Evolutionary conservation across 108 stramenopile genomes (phyloP).

Genomic region (Fistulifera pelliculosa): DNA sequence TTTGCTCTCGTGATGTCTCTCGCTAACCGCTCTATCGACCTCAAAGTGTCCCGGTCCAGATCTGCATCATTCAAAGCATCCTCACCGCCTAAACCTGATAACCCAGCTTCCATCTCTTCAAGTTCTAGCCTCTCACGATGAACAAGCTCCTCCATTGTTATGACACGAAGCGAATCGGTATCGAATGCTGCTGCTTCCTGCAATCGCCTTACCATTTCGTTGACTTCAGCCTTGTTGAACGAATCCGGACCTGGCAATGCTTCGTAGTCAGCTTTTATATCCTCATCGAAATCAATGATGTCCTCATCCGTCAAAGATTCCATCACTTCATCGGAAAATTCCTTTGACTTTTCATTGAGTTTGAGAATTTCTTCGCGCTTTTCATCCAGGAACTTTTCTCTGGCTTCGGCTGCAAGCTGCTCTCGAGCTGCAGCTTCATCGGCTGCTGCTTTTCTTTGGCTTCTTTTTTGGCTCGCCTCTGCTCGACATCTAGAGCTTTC

Average conservation of each 20-base stretch:
- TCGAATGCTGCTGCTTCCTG: conserved; percentile 79
- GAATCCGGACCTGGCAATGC: conserved; percentile 64
- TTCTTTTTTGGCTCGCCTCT: conserved; percentile 64
- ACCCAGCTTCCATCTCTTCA: conserved; percentile 44
- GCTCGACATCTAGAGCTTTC: conserved; percentile 69
- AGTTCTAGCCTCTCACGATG: conserved; percentile 48
- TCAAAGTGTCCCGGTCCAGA: conserved; percentile 27
- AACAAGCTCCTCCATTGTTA: conserved; percentile 65
- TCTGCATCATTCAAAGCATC: conserved; percentile 39
- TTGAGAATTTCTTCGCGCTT: conserved; percentile 66
- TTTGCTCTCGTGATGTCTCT: conserved; percentile 49
- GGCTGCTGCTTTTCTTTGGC: conserved; percentile 59
- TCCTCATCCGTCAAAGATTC: conserved; percentile 77
- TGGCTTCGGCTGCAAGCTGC: conserved; percentile 58
- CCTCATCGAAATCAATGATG: conserved; percentile 79
- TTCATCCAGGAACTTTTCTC: conserved; percentile 63
- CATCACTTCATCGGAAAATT: conserved; percentile 59
- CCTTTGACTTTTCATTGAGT: conserved; percentile 51
- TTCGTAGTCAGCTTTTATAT: conserved; percentile 76
- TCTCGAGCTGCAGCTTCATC: conserved; percentile 67
- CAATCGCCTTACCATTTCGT: conserved; percentile 52
- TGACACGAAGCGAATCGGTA: conserved; percentile 43
- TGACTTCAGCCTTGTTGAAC: conserved; percentile 72
- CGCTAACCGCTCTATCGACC: conserved; percentile 44
- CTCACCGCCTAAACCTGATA: conserved; percentile 45